These are phyloP conservation scores for Xylariaceae sp. DNA, from an alignment of 2,329 filamentous ascomycete genomes.

Conservation along the genomic window DNA sequence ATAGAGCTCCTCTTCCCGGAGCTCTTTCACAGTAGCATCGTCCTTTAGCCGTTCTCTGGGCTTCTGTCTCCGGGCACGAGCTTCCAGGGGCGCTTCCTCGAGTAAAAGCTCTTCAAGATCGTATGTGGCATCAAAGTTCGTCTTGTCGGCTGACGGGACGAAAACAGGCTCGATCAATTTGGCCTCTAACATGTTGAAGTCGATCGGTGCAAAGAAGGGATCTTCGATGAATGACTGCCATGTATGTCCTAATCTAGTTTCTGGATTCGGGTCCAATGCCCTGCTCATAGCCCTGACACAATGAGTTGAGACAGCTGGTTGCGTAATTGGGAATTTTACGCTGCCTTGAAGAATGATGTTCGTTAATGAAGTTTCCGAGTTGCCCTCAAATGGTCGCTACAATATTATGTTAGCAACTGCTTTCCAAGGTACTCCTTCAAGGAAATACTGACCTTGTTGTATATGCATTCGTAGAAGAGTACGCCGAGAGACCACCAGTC, in stretches of 20 bases:
- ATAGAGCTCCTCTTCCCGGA: slow-evolving; percentile 89
- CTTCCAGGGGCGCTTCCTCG: slow-evolving; percentile 92
- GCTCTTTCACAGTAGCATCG: slow-evolving; percentile 91
- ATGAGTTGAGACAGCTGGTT: slow-evolving; percentile 78
- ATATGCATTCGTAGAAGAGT: slow-evolving; percentile 99
- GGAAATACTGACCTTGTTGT: slow-evolving; percentile 70
- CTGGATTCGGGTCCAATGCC: slow-evolving; percentile 73
- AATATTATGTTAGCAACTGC: slow-evolving; percentile 28
- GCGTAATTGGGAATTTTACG: slow-evolving; percentile 87
- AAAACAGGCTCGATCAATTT: slow-evolving; percentile 92
- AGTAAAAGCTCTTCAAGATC: slow-evolving; percentile 89
- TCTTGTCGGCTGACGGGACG: slow-evolving; percentile 91
- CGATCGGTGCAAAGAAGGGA: slow-evolving; percentile 80
- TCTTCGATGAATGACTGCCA: slow-evolving; percentile 84
- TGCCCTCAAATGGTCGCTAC: slow-evolving; percentile 88
- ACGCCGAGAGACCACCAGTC: slow-evolving; percentile 99
- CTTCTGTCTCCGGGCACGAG: slow-evolving; percentile 86
- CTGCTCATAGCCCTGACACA: slow-evolving; percentile 86
- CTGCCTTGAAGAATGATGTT: slow-evolving; percentile 74
- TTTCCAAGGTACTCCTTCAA: too few species aligned
- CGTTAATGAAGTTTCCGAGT: slow-evolving; percentile 73
- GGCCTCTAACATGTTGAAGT: slow-evolving; percentile 77
- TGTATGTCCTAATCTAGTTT: slow-evolving; percentile 75
- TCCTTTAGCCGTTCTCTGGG: slow-evolving; percentile 87
- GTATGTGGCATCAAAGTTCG: slow-evolving; percentile 98